Conservation (phyloP, 2,329 filamentous ascomycete genomes). For the Leptographium galeiforme region DNA sequence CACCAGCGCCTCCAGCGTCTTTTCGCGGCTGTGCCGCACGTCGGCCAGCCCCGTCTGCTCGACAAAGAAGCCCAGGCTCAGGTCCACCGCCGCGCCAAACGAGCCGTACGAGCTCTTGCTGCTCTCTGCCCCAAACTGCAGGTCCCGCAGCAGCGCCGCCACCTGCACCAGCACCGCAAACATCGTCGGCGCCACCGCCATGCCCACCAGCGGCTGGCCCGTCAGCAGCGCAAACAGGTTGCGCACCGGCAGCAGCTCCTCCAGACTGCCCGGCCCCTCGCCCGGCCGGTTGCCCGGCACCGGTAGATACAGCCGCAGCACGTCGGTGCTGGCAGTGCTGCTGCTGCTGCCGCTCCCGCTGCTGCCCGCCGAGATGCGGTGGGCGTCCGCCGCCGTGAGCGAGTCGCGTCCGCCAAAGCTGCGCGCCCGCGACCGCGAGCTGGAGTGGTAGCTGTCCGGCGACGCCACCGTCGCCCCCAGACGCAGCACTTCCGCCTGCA, state of each 20-base stretch:
- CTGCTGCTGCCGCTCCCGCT: constrained; percentile 12
- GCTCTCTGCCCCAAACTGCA: constrained; percentile 35
- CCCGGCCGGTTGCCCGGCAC: constrained; percentile 20
- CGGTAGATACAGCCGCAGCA: constrained; percentile 39
- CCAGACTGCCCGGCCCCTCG: constrained; percentile 27
- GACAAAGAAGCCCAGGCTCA: constrained; percentile 61
- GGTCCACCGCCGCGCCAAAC: constrained; percentile 45
- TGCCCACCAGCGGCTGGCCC: constrained; percentile 49
- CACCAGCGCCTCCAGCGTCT: constrained; percentile 80
- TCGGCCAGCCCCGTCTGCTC: constrained; percentile 67
- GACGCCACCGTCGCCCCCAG: constrained; percentile 12
- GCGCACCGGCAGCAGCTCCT: constrained; percentile 43
- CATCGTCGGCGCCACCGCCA: constrained; percentile 33
- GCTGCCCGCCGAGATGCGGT: constrained; percentile 19
- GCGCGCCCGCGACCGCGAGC: constrained; percentile 21
- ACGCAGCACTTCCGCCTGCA: constrained; percentile 25
- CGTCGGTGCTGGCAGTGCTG: constrained; percentile 24
- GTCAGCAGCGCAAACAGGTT: constrained; percentile 56
- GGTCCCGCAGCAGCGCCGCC: constrained; percentile 38
- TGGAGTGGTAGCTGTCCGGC: constrained; percentile 12
- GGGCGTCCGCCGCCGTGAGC: constrained; percentile 36
- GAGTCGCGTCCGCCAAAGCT: constrained; percentile 35
- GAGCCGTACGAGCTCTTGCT: no score
- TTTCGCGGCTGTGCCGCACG: constrained; percentile 68
- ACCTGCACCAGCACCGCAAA: constrained; percentile 44